Conservation (phyloP, 371 early-diverging fungal genomes). For the Batkoa obscura region DNA sequence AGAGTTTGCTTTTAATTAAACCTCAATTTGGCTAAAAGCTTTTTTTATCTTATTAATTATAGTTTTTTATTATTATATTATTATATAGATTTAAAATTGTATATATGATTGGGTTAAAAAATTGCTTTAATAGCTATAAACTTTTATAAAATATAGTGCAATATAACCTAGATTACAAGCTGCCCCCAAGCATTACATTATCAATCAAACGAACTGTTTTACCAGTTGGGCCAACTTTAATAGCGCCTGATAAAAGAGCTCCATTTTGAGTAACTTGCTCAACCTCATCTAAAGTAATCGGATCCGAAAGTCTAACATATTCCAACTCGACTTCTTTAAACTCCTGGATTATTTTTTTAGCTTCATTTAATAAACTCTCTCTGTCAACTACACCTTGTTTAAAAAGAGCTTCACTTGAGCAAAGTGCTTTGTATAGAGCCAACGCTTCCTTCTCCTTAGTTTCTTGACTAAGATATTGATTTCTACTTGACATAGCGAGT, state of each 20-base stretch:
- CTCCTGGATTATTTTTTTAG: conserved; percentile 18
- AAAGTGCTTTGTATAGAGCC: conserved; percentile 51
- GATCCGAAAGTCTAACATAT: conserved; percentile 66
- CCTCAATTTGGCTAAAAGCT: no score
- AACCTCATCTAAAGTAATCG: conserved; percentile 43
- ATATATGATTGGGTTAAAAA: no score
- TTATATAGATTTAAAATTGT: no score
- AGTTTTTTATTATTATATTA: no score
- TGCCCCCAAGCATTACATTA: conserved; percentile 39
- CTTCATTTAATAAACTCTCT: conserved; percentile 24
- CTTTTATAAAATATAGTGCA: no score
- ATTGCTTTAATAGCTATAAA: no score
- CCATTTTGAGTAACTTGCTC: conserved; percentile 26
- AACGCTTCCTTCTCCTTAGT: conserved; percentile 37
- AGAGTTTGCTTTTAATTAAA: no score
- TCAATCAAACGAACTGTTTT: conserved; percentile 69
- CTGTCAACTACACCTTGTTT: conserved; percentile 22
- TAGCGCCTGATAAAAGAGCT: conserved; percentile 77
- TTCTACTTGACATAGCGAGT: conserved; percentile 78
- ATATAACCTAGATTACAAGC: neutral
- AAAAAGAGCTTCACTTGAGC: conserved; percentile 26
- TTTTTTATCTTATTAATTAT: no score
- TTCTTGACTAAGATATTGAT: conserved; percentile 64
- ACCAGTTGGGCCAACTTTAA: conserved; percentile 45
- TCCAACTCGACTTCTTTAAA: conserved; percentile 37